Evolutionary conservation across 164 flowering plant genomes (phyloP), one percentile per base, ranked within the genome.

Genomic region (Liriodendron chinense): DNA sequence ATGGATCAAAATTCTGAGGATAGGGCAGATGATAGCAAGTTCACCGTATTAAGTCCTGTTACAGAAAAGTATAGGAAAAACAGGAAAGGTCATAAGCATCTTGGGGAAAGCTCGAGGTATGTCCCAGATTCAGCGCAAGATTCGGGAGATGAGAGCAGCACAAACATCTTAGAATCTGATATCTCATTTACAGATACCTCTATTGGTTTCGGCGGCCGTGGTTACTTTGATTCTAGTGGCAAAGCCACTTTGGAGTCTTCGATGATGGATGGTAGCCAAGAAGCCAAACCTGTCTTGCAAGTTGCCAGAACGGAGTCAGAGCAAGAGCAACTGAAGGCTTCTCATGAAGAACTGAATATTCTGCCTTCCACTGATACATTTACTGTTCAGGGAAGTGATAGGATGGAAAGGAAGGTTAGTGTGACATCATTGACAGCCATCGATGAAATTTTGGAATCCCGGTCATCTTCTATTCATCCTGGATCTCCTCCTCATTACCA

Each of bases 401-500:
- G 22, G 61, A 70, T 72, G 72, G 80, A 70, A 83, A 47, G 63
- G 61, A 68, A 80, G 78, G 74, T 70, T 53, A 78, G 23, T 23
- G 25, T 62, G 9, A 78, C 76, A 43, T 72, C 83, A 2, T 56
- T 83, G 77, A 74, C 77, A 73, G 82, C 87, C 6, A 79, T 83
- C 68, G 87, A 83, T 79, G 83, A 86, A 80, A 81, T 75, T 64
- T 72, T 81, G 74, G 93, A 80, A 64, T 80, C 89, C 16, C 81
- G 49, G 73, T 84, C 88, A 49, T 82, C 86, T 21, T 87, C 87
- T 70, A 77, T 70, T 70, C 73, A 23, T 76, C 88, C 86, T 66
- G 83, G 85, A 65, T 96, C 98, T 22, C 98, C 99, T 7, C 98
- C 99, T 75, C 95, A 92, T 71, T 96, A 91, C 82, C 84, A 86